Conservation (phyloP, 208 protist genomes). For the Trypanosoma avium region DNA sequence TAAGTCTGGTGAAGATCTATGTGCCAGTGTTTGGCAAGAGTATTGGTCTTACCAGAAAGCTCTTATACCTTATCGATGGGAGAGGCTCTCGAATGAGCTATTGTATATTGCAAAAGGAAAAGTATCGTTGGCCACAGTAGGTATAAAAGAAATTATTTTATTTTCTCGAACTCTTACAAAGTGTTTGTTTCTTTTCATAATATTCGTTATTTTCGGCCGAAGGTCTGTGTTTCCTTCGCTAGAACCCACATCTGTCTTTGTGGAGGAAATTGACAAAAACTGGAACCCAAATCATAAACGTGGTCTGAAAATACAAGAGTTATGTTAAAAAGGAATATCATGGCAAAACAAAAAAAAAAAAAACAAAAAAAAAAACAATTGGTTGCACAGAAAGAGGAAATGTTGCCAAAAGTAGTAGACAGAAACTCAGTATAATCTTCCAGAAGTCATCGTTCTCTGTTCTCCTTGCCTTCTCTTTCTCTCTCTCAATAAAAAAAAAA, state of each 20-base stretch:
- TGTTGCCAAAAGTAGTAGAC: slow-evolving; percentile 7
- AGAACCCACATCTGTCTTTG: slow-evolving; percentile 59
- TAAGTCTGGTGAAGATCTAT: slow-evolving; percentile 61
- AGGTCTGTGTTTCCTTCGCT: slow-evolving; percentile 65
- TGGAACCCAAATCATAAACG: slow-evolving; percentile 47
- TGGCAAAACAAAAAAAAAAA: not conserved
- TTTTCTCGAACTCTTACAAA: slow-evolving; percentile 55
- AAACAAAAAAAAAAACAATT: not conserved
- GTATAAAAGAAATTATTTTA: slow-evolving; percentile 42
- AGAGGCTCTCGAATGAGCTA: slow-evolving; percentile 43
- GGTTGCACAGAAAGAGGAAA: not conserved
- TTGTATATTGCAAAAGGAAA: slow-evolving; percentile 36
- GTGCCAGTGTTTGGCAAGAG: slow-evolving; percentile 65
- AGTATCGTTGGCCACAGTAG: slow-evolving; percentile 38
- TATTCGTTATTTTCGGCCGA: slow-evolving; percentile 53
- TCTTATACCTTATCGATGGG: slow-evolving; percentile 58
- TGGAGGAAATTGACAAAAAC: slow-evolving; percentile 65
- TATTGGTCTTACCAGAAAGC: slow-evolving; percentile 54
- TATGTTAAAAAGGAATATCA: not conserved
- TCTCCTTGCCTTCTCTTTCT: slow-evolving; percentile 10
- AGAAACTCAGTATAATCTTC: slow-evolving; percentile 12
- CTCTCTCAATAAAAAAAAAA: too few relatives aligned
- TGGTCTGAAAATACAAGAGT: not conserved
- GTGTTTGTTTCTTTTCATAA: slow-evolving; percentile 72
- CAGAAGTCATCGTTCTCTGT: too few relatives aligned